phyloP scores from a whole-genome alignment of 495 filamentous ascomycete species.

The Hyaloscypha bicolor region DNA sequence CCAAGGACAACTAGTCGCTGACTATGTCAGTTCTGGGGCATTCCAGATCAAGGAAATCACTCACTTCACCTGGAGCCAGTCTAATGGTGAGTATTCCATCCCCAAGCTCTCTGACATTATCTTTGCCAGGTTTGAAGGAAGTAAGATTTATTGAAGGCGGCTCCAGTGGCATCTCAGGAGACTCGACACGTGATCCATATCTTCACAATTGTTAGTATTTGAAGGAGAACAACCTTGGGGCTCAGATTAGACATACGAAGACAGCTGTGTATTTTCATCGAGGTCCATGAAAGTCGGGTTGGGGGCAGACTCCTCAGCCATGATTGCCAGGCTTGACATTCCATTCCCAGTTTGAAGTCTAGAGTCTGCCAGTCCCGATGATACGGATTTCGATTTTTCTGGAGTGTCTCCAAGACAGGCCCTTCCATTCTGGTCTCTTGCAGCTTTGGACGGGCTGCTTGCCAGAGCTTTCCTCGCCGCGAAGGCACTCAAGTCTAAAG shows the following conservation, averaged over 20 bases:
- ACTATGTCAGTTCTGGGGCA: conserved; percentile 13
- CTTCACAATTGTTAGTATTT: conserved; percentile 25
- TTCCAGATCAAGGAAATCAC: conserved; percentile 3
- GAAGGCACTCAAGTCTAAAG: conserved; percentile 51
- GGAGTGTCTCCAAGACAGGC: neutral
- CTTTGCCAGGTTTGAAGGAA: conserved; percentile 46
- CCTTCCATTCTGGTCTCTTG: neutral
- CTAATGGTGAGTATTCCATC: conserved; percentile 41
- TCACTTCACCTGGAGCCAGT: conserved; percentile 50
- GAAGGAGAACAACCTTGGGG: neutral
- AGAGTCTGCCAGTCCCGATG: neutral
- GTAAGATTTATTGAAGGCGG: conserved; percentile 39
- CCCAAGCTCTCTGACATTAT: conserved; percentile 41
- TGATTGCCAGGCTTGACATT: neutral
- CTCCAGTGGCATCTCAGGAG: conserved; percentile 17
- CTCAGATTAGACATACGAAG: conserved; percentile 15
- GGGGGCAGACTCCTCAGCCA: neutral
- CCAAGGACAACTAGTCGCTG: conserved; percentile 71
- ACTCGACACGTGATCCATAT: conserved; percentile 26
- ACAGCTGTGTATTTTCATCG: neutral
- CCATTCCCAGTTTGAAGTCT: neutral
- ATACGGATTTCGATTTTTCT: neutral
- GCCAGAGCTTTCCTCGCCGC: conserved; percentile 47
- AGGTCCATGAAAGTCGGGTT: neutral
- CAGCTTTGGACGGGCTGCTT: neutral